A percentile compares a stretch with the other conserved stretches of the same genome.
These are phyloP conservation scores for Sporothrix globosa DNA, from an alignment of 2,329 filamentous ascomycete genomes.

Conservation along the genomic window DNA sequence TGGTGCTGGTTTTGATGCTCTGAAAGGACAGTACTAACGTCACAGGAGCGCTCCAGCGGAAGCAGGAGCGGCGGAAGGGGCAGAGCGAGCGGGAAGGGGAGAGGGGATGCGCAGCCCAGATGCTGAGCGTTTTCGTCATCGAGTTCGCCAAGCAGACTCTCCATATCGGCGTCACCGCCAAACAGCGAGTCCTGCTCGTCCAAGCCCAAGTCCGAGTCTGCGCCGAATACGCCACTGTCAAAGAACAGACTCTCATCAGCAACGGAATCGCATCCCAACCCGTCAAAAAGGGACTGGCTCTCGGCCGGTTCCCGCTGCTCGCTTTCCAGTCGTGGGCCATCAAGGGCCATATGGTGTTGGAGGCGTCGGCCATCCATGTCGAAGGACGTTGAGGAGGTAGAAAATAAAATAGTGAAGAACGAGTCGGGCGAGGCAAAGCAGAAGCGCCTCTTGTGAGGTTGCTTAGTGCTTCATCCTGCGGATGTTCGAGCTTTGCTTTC, in stretches of 20 bases:
- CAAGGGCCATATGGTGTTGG: not conserved
- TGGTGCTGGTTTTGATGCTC: not conserved
- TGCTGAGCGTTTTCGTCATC: constrained; percentile 9
- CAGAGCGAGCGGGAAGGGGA: not conserved
- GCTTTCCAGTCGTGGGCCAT: not conserved
- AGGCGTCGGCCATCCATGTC: not conserved
- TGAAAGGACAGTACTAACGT: constrained; percentile 32
- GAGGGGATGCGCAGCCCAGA: not conserved
- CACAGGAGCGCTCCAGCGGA: constrained; percentile 18
- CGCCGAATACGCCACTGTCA: not conserved
- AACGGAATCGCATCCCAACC: not conserved
- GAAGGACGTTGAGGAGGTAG: not conserved
- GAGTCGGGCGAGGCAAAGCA: not conserved
- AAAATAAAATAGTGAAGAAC: not conserved
- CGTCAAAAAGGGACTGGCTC: constrained; percentile 19
- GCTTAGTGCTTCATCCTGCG: constrained; percentile 15
- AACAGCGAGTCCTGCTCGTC: constrained; percentile 1
- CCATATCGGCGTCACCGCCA: constrained; percentile 28
- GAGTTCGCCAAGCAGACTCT: constrained; percentile 28
- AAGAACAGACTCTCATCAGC: not conserved
- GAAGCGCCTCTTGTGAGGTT: not conserved
- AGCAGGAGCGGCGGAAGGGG: not conserved
- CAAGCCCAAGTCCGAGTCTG: not conserved
- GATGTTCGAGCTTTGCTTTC: not conserved
- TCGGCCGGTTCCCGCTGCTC: constrained; percentile 1